Evolutionary conservation across 2,329 filamentous ascomycete genomes (phyloP), one percentile per base, ranked within the genome.

Genomic region (Paecilomyces formosus): DNA sequence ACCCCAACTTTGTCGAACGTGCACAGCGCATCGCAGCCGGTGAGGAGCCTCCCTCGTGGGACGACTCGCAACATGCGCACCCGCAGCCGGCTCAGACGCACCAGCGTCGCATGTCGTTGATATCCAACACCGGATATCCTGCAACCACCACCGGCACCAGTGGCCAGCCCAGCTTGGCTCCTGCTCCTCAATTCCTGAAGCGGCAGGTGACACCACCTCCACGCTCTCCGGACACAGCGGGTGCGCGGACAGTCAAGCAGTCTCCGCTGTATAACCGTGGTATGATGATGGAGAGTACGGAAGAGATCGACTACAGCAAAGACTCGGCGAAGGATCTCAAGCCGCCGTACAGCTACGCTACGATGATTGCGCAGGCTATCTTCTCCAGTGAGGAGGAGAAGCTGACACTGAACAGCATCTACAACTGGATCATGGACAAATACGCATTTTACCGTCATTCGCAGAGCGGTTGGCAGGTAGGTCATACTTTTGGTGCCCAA

Each of bases 301-400:
- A 81, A 61, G 78, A 80, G 59, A 80, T 81, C 56, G 78, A 81
- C 60, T 81, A 80, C 65, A 92, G 90, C 69, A 81, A 87, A 33
- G 92, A 97, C 64, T 84, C 87, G 30, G 90, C 92, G 64, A 89
- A 89, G 71, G 91, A 97, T 63, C 85, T 97, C 69, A 99, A 99
- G 73, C 95, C 94, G 1, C 90, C 92, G 53, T 96, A 90, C 73
- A 97, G 93, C 73, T 99, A 99, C 74, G 92, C 94, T 2, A 91
- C 96, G 71, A 86, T 99, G 80, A 99, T 99, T 63, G 94, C 92
- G 0, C 94, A 97, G 76, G 94, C 94, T 1, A 97, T 99, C 62
- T 82, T 97, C 64, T 89, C 89, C 35, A 92, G 88, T 2, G 81
- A 85, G 0, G 92, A 96, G 60, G 88, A 95, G 71, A 95, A 95